Evolutionary conservation across 768 basidiomycete species (phyloP).

Genomic region (Amanita pallidorosea): DNA sequence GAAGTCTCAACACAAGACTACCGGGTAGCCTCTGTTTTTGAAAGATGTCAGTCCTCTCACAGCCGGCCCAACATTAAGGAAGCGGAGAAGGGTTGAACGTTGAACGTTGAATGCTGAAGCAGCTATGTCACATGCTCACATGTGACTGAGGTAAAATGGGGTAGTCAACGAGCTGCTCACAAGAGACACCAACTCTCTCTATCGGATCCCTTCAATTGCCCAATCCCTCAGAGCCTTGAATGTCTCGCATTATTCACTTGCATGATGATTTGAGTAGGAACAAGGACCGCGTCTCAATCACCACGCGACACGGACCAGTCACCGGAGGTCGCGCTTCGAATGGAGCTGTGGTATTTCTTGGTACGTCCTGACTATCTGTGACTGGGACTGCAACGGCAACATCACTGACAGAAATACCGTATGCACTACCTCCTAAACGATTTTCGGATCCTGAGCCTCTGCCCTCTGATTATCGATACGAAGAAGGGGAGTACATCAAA

Average conservation of each 20-base stretch:
- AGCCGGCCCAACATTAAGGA: too few relatives aligned
- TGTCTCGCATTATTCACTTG: constrained; percentile 23
- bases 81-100: too few relatives aligned
- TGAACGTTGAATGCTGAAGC: too few relatives aligned
- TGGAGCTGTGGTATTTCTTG: constrained; percentile 54
- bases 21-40: too few relatives aligned
- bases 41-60: too few relatives aligned
- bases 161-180: too few relatives aligned
- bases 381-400: not conserved
- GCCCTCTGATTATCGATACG: constrained; percentile 43
- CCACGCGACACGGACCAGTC: constrained; percentile 46
- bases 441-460: constrained; percentile 55
- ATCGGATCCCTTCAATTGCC: too few relatives aligned
- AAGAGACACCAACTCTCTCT: too few relatives aligned
- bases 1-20: too few relatives aligned
- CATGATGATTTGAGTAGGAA: constrained; percentile 42
- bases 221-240: too few relatives aligned
- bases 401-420: constrained; percentile 50
- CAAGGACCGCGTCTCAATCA: constrained; percentile 30
- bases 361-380: constrained; percentile 21
- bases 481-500: constrained; percentile 45
- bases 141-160: too few relatives aligned
- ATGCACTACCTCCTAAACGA: constrained; percentile 52
- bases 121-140: too few relatives aligned
- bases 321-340: constrained; percentile 51